These are phyloP conservation scores for Ogataea ramenticola DNA, from an alignment of 805 yeast species.

Conservation along the genomic window DNA sequence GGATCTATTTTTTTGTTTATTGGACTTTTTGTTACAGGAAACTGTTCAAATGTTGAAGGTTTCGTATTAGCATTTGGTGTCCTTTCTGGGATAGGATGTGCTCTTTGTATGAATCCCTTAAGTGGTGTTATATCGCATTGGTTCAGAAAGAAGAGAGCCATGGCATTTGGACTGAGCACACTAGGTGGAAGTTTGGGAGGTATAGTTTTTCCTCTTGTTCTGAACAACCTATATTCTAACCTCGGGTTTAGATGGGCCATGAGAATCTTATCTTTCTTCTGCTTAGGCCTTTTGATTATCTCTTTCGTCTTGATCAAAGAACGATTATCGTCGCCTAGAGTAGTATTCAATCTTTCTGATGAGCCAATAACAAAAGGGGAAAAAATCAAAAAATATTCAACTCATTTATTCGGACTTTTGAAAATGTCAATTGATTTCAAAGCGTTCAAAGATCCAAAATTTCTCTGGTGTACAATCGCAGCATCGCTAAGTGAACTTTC, in stretches of 20 bases:
- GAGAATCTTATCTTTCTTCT: slow-evolving; percentile 37
- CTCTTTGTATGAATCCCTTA: slow-evolving; percentile 37
- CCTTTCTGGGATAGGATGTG: slow-evolving; percentile 34
- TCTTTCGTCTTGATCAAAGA: slow-evolving; percentile 29
- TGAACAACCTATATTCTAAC: slow-evolving; percentile 34
- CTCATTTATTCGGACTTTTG: slow-evolving; percentile 9
- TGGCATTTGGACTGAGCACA: slow-evolving; percentile 22
- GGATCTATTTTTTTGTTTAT: slow-evolving; percentile 36
- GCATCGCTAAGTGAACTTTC: slow-evolving; percentile 34
- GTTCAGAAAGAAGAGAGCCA: slow-evolving; percentile 35
- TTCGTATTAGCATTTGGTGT: slow-evolving; percentile 35
- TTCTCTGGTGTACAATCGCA: slow-evolving; percentile 29
- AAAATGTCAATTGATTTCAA: slow-evolving; percentile 20
- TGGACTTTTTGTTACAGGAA: slow-evolving; percentile 49
- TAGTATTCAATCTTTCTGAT: background rate
- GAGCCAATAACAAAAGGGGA: background rate
- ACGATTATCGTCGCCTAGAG: slow-evolving; percentile 16
- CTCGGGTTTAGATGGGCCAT: slow-evolving; percentile 60
- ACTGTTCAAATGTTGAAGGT: slow-evolving; percentile 29
- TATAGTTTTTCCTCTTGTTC: slow-evolving; percentile 47
- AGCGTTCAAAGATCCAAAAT: slow-evolving; percentile 31
- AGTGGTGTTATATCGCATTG: slow-evolving; percentile 39
- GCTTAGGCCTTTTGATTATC: slow-evolving; percentile 9
- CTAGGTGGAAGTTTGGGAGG: slow-evolving; percentile 68
- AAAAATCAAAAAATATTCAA: background rate